Percentiles rank a stretch among this genome's conserved stretches.
Evolutionary conservation across 768 basidiomycete species (phyloP).

Genomic region (Suillus hirtellus): DNA sequence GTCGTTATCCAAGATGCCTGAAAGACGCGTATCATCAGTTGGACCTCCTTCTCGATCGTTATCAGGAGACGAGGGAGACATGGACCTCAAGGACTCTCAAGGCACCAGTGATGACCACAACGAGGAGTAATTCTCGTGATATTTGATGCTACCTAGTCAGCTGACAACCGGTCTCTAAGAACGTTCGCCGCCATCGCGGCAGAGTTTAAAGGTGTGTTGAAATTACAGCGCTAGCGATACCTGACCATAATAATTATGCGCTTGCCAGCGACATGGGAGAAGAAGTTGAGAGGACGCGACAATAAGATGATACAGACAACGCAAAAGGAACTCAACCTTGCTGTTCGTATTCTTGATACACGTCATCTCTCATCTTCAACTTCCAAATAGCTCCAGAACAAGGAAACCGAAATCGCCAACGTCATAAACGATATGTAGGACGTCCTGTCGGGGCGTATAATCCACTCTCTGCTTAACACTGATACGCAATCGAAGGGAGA

Average conservation of each 20-base stretch:
- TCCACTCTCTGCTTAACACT: conserved; percentile 8
- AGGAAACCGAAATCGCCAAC: conserved; percentile 18
- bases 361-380: neutral
- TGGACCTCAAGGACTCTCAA: conserved; percentile 20
- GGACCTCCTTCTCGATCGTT: neutral
- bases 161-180: conserved; percentile 13
- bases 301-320: conserved; percentile 22
- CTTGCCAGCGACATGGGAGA: conserved; percentile 33
- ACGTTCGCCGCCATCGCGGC: conserved; percentile 31
- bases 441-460: conserved; percentile 8
- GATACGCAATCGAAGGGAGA: conserved; percentile 20
- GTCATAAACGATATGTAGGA: conserved; percentile 29
- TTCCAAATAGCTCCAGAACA: conserved; percentile 23
- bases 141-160: neutral
- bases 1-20: conserved; percentile 3
- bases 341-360: conserved; percentile 16
- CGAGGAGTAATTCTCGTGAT: conserved; percentile 23
- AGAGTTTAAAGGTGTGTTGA: conserved; percentile 30
- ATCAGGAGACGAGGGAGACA: conserved; percentile 15
- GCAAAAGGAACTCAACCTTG: conserved; percentile 27
- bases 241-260: conserved; percentile 5
- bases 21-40: conserved; percentile 15
- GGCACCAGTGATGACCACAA: conserved; percentile 28
- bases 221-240: neutral
- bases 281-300: conserved; percentile 29